Percentiles rank a stretch among this genome's conserved stretches.
Evolutionary conservation across 2,329 filamentous ascomycete genomes (phyloP).

Genomic region (Hypocrella siamensis): DNA sequence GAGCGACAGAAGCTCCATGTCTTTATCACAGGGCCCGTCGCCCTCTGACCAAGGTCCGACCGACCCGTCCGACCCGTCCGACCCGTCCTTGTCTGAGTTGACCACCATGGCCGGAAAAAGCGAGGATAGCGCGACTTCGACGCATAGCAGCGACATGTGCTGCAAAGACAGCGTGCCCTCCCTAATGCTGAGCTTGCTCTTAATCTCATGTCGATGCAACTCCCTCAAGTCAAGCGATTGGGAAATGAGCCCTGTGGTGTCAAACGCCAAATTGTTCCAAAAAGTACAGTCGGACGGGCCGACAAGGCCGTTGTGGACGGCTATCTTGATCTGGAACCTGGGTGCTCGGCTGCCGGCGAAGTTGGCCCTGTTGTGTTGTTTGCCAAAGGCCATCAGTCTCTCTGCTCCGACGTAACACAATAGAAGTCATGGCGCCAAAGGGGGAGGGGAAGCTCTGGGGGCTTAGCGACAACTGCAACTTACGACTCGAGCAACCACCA

Average conservation of each 20-base stretch:
- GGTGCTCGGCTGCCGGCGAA: conserved; percentile 8
- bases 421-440: too few relatives aligned
- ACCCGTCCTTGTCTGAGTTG: conserved; percentile 7
- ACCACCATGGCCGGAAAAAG: conserved; percentile 21
- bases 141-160: conserved; percentile 29
- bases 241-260: conserved; percentile 33
- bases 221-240: conserved; percentile 33
- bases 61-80: conserved; percentile 3
- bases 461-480: conserved; percentile 15
- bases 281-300: conserved; percentile 31
- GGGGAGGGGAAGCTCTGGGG: too few relatives aligned
- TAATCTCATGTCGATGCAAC: conserved; percentile 27
- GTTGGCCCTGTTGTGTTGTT: background rate
- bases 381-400: too few relatives aligned
- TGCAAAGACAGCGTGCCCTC: conserved; percentile 23
- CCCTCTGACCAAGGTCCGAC: conserved; percentile 2
- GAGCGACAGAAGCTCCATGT: conserved; percentile 10
- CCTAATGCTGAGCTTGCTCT: conserved; percentile 18
- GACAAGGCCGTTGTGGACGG: conserved; percentile 26
- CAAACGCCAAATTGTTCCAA: conserved; percentile 35
- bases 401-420: too few relatives aligned
- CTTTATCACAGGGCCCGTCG: conserved; percentile 2
- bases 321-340: conserved; percentile 22
- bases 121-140: conserved; percentile 33
- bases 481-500: conserved; percentile 64